These are phyloP conservation scores for Crithidia expoeki DNA, from an alignment of 208 protist species.

Conservation along the genomic window DNA sequence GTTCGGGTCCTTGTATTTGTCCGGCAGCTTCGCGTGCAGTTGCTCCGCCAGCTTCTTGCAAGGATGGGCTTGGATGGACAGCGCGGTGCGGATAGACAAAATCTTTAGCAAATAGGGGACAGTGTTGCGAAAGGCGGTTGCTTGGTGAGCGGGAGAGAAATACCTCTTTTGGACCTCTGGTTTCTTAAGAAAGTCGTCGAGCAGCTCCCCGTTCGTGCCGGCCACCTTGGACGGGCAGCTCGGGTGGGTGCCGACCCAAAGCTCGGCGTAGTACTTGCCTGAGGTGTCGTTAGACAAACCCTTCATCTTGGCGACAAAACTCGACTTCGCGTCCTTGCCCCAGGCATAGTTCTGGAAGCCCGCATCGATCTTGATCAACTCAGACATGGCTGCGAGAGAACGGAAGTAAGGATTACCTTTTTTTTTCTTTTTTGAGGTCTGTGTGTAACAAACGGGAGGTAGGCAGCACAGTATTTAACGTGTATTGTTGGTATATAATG, in stretches of 20 bases:
- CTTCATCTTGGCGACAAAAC: constrained; percentile 86
- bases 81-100: constrained; percentile 94
- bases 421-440: constrained; percentile 10
- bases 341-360: constrained; percentile 87
- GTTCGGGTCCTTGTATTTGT: constrained; percentile 98
- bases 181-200: constrained; percentile 63
- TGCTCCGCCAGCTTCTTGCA: constrained; percentile 92
- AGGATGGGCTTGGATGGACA: constrained; percentile 98
- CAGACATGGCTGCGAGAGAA: constrained; percentile 30
- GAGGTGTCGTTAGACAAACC: constrained; percentile 48
- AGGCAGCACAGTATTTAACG: background rate
- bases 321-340: constrained; percentile 80
- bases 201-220: constrained; percentile 43
- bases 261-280: constrained; percentile 90
- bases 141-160: constrained; percentile 62
- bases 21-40: constrained; percentile 87
- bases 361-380: constrained; percentile 59
- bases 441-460: background rate
- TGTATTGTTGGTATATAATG: background rate
- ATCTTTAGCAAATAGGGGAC: constrained; percentile 98
- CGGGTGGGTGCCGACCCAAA: constrained; percentile 98
- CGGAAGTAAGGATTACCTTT: background rate
- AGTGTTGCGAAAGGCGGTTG: constrained; percentile 57
- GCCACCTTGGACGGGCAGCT: constrained; percentile 83
- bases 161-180: constrained; percentile 44